Base-by-base conservation (phyloP, 2,329 filamentous ascomycete species). In the Penicillium sp. region DNA sequence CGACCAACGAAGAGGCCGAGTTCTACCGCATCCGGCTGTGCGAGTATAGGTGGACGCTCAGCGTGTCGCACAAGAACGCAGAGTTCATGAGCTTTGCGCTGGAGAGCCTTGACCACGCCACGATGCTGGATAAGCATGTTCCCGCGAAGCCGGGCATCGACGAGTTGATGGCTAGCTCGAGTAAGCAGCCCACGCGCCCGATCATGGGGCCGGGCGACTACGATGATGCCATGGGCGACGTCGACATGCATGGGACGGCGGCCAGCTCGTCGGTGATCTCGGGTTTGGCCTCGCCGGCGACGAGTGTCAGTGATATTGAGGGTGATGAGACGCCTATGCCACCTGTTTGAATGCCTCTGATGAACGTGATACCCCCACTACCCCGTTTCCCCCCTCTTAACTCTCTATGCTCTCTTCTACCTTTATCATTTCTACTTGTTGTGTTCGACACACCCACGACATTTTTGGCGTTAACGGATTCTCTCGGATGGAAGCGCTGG, bases 31-130 rank as follows among this genome's bases (percentile, higher is more conserved):
- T 90, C 12, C 83, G 94, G 1, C 78, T 98, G 22, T 88, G 88
- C 60, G 94, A 99, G 77, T 98, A 97, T 73, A 86, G 92, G 52
- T 99, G 94, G 94, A 97, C 94, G 10, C 81, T 98, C 57, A 90
- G 89, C 8, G 93, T 98, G 50, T 93, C 89, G 75, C 88, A 87
- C 47, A 91, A 92, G 73, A 87, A 90, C 50, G 85, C 84, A 11
- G 78, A 73, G 54, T 79, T 79, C 65, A 68, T 79, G 62, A 60
- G 75, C 63, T 91, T 91, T 67, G 89, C 90, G n/a, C 88, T 92
- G 80, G 88, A 88, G 2, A 91, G 90, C 82, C 78, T 92, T 45
- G 90, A 92, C 70, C 89, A 89, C 55, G 88, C 86, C 20, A 89
- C 87, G 0, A 86, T 86, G 0, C 73, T 91, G 60, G 81, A 90